These are phyloP conservation scores for Peronospora belbahrii DNA, from an alignment of 352 stramenopile species.

Conservation along the genomic window DNA sequence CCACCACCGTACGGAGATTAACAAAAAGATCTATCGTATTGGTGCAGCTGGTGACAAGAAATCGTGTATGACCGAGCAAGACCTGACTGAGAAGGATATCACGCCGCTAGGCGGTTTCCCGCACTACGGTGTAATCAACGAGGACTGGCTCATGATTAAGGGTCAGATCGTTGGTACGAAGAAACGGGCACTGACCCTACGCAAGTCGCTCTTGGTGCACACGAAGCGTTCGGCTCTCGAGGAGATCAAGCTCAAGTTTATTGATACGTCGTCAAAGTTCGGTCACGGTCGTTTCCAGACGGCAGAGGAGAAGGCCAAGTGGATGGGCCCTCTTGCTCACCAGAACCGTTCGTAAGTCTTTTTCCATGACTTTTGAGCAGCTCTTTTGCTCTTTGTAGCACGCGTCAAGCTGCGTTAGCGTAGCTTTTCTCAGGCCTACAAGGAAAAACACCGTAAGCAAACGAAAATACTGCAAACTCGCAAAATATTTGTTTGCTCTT, in stretches of 20 bases:
- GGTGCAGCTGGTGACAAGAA: constrained; percentile 90
- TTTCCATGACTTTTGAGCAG: constrained; percentile 10
- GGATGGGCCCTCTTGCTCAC: constrained; percentile 93
- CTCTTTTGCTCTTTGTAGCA: constrained; percentile 11
- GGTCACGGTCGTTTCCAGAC: constrained; percentile 99
- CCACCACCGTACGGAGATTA: constrained; percentile 99
- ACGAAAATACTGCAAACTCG: constrained; percentile 34
- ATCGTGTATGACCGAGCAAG: constrained; percentile 95
- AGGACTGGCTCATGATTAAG: constrained; percentile 99
- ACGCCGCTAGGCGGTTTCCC: constrained; percentile 99
- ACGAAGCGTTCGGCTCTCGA: constrained; percentile 96
- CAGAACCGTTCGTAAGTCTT: constrained; percentile 82
- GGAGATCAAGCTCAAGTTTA: constrained; percentile 93
- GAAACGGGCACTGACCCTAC: constrained; percentile 98
- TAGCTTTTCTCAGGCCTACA: constrained; percentile 11
- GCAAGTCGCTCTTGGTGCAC: constrained; percentile 97
- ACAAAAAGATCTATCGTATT: constrained; percentile 99
- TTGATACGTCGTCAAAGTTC: constrained; percentile 98
- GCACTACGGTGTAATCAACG: constrained; percentile 98
- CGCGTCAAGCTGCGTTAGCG: constrained; percentile 18
- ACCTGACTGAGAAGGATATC: constrained; percentile 99
- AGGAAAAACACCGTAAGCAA: constrained; percentile 21
- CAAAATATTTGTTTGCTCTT: no score
- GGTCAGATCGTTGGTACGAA: constrained; percentile 96
- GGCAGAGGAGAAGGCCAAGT: constrained; percentile 98